Evolutionary conservation across 352 stramenopile species (phyloP), one percentile per base, ranked within the genome.

Genomic region (Peronospora destructor): DNA sequence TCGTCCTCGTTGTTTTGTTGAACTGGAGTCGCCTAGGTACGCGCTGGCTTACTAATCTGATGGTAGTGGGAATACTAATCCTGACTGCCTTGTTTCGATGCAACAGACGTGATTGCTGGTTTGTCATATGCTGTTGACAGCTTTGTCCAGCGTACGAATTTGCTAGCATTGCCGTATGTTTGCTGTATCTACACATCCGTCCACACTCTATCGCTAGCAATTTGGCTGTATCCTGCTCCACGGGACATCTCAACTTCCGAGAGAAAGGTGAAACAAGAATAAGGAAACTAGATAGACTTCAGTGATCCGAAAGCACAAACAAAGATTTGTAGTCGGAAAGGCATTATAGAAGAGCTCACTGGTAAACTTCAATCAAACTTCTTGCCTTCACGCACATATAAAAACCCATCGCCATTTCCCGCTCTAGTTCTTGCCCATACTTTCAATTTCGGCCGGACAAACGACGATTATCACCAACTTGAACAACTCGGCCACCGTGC

Each of bases 151-250:
- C 59, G 64, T 39, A 66, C 65, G 9, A 86, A 87, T 35, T 33
- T 84, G 39, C 48, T 92, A 5, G 70, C 71, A 13, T 49, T 91
- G 17, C 70, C 76, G 6, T 91, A 91, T 46, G 28, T 78, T 21
- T 87, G 66, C 41, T 78, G 65, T 25, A 59, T 92, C 6, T 88
- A 92, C 62, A 34, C 87, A 7, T 66, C 73, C 1, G 64, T 85
- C 3, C 78, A 92, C 56, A 85, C 71, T 2, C 58, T 92, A 9
- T 77, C 75, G 4, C 17, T 87, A 6, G 65, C 43, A 10, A 64
- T 89, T 38, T 85, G 60, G 64, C 12, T 57, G 9, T 80, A 61
- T 45, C 53, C 57, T 53, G 28, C 28, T 10, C 13, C 41, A 28
- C 19, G 13, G 16, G n/a, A 12, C 41, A 28, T 6, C 14, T 30